Evolutionary conservation across 176 grass and related monocot genomes (phyloP), one percentile per base, ranked within the genome.

Genomic region (Rhynchospora breviuscula): DNA sequence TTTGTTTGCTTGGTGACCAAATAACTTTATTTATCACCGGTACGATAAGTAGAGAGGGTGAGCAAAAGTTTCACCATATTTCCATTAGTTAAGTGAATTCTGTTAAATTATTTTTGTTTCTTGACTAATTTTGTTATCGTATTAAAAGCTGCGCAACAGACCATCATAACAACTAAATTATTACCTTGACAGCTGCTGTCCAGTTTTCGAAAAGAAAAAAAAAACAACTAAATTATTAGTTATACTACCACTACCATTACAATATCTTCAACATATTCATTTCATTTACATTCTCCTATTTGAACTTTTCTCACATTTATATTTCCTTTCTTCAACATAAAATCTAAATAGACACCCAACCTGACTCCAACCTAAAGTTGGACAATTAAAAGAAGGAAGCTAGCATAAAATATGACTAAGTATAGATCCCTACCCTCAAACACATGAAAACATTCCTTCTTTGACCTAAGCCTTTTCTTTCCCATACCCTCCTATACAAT

Each of bases 271-370:
- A 47, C 73, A 57, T 8, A 78, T 78, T 51, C 73, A 78, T 33
- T 76, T 78, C 51, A 78, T 57, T 23, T 78, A 78, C 73, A 78
- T 31, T 78, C 56, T 47, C 25, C 52, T 29, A 71, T n/a, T 71
- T 69, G 13, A 69, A 44, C 25, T 17, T 77, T 26, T 78, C 48
- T 29, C 49, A 11, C 11, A 25, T 77, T 77, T 56, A 77, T 49
- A 77, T 57, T 40, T 56, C 22, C 14, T 35, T 57, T 71, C 40
- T 71, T 46, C 25, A 78, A 53, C 11, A 22, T 26, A 57, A 56
- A 12, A 57, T 17, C 23, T 77, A 57, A 23, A 57, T 13, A 35
- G 14, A 78, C 73, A 29, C 4, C 51, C 14, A 76, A 44, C 15
- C 29, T 67, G 10, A 67, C 66, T 45, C 35, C 66, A 69, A 69